Percentiles rank a stretch among this genome's conserved stretches.
These are phyloP conservation scores for Rhodotorula glutinis DNA, from an alignment of 1,284 basidiomycete species.

Conservation along the genomic window DNA sequence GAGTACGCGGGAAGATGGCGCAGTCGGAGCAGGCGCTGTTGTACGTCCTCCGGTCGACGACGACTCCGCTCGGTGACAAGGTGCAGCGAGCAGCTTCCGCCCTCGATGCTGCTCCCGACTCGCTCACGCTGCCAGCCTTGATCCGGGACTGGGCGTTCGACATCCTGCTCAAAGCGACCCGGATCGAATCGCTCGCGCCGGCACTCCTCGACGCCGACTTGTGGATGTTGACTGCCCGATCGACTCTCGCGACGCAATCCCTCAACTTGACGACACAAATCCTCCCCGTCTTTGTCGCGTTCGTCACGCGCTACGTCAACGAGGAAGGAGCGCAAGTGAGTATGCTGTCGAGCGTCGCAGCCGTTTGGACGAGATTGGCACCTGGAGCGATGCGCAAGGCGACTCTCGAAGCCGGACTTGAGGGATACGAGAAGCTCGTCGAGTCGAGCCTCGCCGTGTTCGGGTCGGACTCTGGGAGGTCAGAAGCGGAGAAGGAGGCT, in stretches of 20 bases:
- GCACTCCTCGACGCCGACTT: not conserved
- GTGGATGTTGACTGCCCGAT: constrained; percentile 23
- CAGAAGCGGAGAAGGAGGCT: not conserved
- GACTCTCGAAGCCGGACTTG: constrained; percentile 30
- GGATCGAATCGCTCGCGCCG: not conserved
- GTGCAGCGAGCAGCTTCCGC: constrained; percentile 14
- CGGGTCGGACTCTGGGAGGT: not conserved
- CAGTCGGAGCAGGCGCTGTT: constrained; percentile 28
- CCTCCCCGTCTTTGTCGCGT: constrained; percentile 27
- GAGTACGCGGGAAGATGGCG: not conserved
- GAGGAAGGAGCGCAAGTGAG: not conserved
- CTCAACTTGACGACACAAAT: constrained; percentile 5
- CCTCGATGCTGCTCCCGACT: constrained; percentile 10
- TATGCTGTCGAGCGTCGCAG: constrained; percentile 7
- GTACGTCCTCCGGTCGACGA: constrained; percentile 28
- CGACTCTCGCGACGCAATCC: constrained; percentile 1
- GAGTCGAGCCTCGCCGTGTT: constrained; percentile 5
- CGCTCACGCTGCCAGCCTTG: constrained; percentile 10
- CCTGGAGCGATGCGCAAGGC: constrained; percentile 25
- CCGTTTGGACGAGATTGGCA: constrained; percentile 19
- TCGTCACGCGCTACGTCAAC: constrained; percentile 5
- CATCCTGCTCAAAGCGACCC: constrained; percentile 6
- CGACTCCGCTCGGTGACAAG: constrained; percentile 30
- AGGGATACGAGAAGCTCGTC: constrained; percentile 29
- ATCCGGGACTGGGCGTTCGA: constrained; percentile 35